These are phyloP conservation scores for Mortierella sp. DNA, from an alignment of 371 early-diverging fungal genomes.

Conservation along the genomic window DNA sequence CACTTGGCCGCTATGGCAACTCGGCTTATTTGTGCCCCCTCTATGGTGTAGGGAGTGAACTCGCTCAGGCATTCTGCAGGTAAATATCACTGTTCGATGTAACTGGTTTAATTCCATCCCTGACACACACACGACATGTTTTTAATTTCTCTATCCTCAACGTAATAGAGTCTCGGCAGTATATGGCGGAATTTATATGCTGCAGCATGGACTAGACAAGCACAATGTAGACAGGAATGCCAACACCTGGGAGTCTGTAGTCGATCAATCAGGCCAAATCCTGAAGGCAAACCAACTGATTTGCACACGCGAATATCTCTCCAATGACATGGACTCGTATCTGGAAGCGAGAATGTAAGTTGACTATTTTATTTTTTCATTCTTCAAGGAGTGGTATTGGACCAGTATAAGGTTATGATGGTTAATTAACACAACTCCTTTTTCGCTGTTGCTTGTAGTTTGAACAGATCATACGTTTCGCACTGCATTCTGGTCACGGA, in stretches of 20 bases:
- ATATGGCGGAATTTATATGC: constrained; percentile 89
- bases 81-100: constrained; percentile 35
- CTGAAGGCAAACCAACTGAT: constrained; percentile 64
- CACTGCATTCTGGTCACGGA: constrained; percentile 66
- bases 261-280: constrained; percentile 61
- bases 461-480: constrained; percentile 63
- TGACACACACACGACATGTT: neutral
- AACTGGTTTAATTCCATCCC: neutral
- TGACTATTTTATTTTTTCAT: neutral
- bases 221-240: constrained; percentile 57
- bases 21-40: constrained; percentile 86
- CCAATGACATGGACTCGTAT: constrained; percentile 57
- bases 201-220: constrained; percentile 64
- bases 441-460: constrained; percentile 10
- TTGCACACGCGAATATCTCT: constrained; percentile 66
- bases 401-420: neutral
- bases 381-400: neutral
- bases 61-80: constrained; percentile 94
- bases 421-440: neutral
- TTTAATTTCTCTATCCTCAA: neutral
- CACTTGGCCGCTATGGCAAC: constrained; percentile 90
- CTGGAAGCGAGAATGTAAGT: constrained; percentile 46
- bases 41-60: constrained; percentile 93
- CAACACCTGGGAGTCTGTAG: constrained; percentile 60
- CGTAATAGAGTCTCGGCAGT: constrained; percentile 82